These are phyloP conservation scores for Heterococcus sp. DNA, from an alignment of 108 stramenopile species.

Conservation along the genomic window DNA sequence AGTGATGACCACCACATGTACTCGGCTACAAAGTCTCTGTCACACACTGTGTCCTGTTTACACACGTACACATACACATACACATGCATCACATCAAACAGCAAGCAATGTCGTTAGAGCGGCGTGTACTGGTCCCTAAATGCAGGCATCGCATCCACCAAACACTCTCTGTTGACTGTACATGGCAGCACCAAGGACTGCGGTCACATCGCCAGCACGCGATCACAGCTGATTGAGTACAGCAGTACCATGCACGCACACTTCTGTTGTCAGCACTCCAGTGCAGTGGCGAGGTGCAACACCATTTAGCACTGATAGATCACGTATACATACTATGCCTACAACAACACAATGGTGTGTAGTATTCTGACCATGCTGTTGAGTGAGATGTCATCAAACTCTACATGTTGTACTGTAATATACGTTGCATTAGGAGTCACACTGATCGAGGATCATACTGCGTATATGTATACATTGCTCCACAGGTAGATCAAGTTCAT, in stretches of 20 bases:
- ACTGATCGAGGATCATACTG: background rate
- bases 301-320: too few relatives aligned
- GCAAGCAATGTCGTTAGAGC: too few relatives aligned
- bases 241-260: too few relatives aligned
- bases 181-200: conserved; percentile 80
- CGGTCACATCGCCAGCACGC: conserved; percentile 85
- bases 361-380: conserved; percentile 34
- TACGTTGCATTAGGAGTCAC: background rate
- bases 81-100: background rate
- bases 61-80: background rate
- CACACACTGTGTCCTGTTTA: conserved; percentile 85
- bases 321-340: conserved; percentile 97
- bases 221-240: conserved; percentile 86
- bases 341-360: conserved; percentile 98
- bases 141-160: too few relatives aligned
- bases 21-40: conserved; percentile 97
- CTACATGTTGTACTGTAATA: background rate
- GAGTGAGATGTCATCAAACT: background rate
- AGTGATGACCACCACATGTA: conserved; percentile 94
- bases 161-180: conserved; percentile 95
- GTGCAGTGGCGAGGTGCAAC: too few relatives aligned
- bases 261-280: too few relatives aligned
- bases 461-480: background rate
- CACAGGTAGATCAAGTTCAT: too few relatives aligned
- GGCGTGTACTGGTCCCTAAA: too few relatives aligned